phyloP scores from a whole-genome alignment of 2,329 filamentous ascomycete species.

The Xylaria hypoxylon region DNA sequence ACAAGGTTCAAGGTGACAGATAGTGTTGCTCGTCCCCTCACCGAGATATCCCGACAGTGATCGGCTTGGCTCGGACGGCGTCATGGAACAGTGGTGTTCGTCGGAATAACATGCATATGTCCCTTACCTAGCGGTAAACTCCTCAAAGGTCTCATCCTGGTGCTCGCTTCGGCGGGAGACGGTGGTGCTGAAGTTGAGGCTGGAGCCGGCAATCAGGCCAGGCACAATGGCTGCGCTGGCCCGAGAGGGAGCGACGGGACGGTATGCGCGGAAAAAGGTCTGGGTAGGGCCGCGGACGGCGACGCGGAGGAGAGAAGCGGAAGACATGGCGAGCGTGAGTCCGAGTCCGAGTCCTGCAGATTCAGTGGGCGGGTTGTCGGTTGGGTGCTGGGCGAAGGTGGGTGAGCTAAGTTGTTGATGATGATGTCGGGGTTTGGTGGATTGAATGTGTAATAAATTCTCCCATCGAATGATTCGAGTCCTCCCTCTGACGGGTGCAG shows the following conservation, averaged over 20 bases:
- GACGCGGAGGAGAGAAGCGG: constrained; percentile 75
- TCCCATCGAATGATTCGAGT: constrained; percentile 47
- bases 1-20: constrained; percentile 12
- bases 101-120: not conserved
- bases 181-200: constrained; percentile 72
- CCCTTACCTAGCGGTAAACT: constrained; percentile 96
- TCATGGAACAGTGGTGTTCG: not conserved
- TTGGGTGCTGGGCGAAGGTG: constrained; percentile 29
- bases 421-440: constrained; percentile 27
- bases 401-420: constrained; percentile 17
- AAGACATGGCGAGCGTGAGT: constrained; percentile 66
- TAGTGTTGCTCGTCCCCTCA: not conserved
- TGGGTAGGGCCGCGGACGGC: constrained; percentile 74
- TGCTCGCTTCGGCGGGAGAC: constrained; percentile 70
- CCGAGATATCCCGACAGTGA: constrained; percentile 25
- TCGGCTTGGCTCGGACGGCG: not conserved
- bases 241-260: constrained; percentile 67
- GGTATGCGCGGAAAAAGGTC: constrained; percentile 74
- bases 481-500: no score
- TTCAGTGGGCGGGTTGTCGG: constrained; percentile 18
- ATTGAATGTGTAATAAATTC: constrained; percentile 40
- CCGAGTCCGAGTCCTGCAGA: constrained; percentile 7
- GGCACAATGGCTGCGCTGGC: constrained; percentile 62
- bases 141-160: constrained; percentile 97
- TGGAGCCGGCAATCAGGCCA: constrained; percentile 62